Evolutionary conservation across 768 basidiomycete species (phyloP), one percentile per base, ranked within the genome.

Genomic region (Imleria badia): DNA sequence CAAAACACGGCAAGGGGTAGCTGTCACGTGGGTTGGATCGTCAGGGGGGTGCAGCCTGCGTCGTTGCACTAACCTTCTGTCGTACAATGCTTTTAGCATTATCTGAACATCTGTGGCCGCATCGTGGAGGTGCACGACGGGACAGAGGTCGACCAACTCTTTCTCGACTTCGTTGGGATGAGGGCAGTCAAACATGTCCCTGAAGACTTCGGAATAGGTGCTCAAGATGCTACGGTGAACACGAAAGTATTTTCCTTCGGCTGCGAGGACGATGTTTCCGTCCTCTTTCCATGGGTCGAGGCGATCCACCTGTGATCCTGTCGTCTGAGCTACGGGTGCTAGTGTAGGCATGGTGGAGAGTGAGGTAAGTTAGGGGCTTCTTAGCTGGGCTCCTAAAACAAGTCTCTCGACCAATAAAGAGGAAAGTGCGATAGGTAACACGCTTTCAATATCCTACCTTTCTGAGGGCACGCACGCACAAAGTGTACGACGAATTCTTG

Each of bases 181-280:
- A 10, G 49, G 34, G 9, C 15, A 35, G 2, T 29, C 38, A 20
- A 70, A 69, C 70, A 69, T 68, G 41, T 64, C 67, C 19, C 51
- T 59, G 53, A 73, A 74, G 6, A 72, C 52, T 9, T 58, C 52
- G 14, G 70, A 73, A 44, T 71, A 46, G 13, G 58, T 23, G 20
- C 51, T 47, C n/a, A 74, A 42, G 19, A 69, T 40, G 23, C 56
- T 60, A 39, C 69, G 66, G 51, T 73, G 70, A 5, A 73, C 67
- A 5, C 64, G 63, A 40, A 73, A 73, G n/a, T 55, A 59, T 44
- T 58, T 67, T 10, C 40, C 50, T 31, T 66, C 54, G 7, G 53
- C 64, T 3, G 52, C 45, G 19, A 72, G 59, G 26, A 72, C 52
- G 44, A 71, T 53, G 22, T 61, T 66, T 0, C 71, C 71, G 30